Evolutionary conservation across 176 grass and related monocot genomes (phyloP), one percentile per base, ranked within the genome.

Genomic region (Eleusine indica): DNA sequence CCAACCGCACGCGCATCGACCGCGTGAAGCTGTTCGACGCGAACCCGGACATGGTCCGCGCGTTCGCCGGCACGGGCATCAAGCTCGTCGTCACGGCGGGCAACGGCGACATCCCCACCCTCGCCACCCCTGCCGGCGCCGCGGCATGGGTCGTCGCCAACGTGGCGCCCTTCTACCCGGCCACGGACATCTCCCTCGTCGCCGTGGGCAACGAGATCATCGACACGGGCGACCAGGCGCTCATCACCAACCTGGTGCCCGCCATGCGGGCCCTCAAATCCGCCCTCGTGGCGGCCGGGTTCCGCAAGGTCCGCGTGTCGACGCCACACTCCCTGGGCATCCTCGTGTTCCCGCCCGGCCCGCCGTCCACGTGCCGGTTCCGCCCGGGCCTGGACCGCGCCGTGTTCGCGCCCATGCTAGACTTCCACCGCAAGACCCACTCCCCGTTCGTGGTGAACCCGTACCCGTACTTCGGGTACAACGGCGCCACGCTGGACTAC

Each of bases 401-500:
- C n/a, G 82, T 98, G n/a, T 91, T 98, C 85, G 75, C 79, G 17
- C 96, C 96, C 5, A 95, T 98, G 96, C 89, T 98, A 1, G 83
- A 89, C 37, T 95, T 95, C 89, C 96, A 84, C 83, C 86, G 70
- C 13, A 48, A 44, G 21, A 90, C 87, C 6, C 40, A 48, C 56
- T 88, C 92, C 9, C 91, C 96, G 14, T 94, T 98, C 68, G 15
- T 95, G 12, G 81, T 98, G 68, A 98, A 98, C 84, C 47, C 96
- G n/a, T 98, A 98, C 66, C 96, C 93, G 9, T 98, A 98, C 82
- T 98, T 98, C 76, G 91, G 90, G 4, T 98, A 95, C 91, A 95
- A 88, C n/a, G 82, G 91, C 42, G 82, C 28, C 3, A 98, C 91
- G 48, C 74, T 98, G 0, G 19, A 85, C 3, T 98, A 98, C 79